A percentile compares a stretch with the other conserved stretches of the same genome.
Evolutionary conservation across 2,329 filamentous ascomycete species (phyloP).

Genomic region (Parastagonospora nodorum): DNA sequence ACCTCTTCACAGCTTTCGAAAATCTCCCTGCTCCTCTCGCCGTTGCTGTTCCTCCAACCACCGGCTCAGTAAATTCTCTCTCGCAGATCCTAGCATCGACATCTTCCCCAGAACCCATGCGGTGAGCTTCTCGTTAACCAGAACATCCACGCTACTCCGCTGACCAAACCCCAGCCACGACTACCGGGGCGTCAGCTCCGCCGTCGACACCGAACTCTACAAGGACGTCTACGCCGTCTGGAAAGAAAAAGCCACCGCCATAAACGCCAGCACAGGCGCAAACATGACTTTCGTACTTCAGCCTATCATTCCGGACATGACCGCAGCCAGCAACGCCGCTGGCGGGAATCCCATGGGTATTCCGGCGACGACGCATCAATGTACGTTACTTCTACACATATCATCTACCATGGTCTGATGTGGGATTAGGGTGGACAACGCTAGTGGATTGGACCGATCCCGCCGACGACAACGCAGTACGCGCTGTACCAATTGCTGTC

Average conservation of each 20-base stretch:
- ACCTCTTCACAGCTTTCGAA: slow-evolving; percentile 27
- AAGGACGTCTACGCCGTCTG: slow-evolving; percentile 27
- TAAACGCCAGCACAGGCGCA: slow-evolving; percentile 3
- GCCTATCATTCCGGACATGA: slow-evolving; percentile 1
- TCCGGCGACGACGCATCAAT: slow-evolving; percentile 1
- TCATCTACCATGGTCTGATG: neutral
- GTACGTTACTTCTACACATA: too few species aligned
- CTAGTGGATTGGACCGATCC: slow-evolving; percentile 5
- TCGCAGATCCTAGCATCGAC: neutral
- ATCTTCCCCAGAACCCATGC: neutral
- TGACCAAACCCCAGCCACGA: slow-evolving; percentile 24
- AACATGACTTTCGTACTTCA: slow-evolving; percentile 12
- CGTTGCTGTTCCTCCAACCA: neutral
- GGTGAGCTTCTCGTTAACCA: too few species aligned
- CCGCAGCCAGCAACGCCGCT: neutral
- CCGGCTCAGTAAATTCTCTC: slow-evolving; percentile 1
- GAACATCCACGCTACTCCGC: too few species aligned
- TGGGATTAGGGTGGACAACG: neutral
- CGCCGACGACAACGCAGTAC: slow-evolving; percentile 7
- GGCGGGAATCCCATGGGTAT: slow-evolving; percentile 11
- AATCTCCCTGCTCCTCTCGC: slow-evolving; percentile 6
- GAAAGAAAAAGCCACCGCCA: slow-evolving; percentile 1
- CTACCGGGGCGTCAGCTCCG: slow-evolving; percentile 16
- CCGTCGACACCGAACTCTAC: slow-evolving; percentile 30
- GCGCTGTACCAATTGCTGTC: slow-evolving; percentile 3